Conservation (phyloP, 1,284 basidiomycete species). For the Leccinum pachyderme region DNA sequence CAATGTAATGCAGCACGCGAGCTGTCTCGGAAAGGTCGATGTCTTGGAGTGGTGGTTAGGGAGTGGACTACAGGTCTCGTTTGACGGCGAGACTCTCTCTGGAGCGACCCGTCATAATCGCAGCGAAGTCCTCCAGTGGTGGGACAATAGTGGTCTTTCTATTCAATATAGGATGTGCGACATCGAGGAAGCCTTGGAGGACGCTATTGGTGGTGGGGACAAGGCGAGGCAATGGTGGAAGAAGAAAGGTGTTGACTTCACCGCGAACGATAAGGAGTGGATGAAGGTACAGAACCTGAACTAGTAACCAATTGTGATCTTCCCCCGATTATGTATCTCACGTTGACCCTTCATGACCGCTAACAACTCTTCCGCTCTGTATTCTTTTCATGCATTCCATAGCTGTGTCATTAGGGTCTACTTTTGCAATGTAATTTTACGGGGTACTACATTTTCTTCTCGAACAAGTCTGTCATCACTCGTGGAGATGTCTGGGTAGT, state of each 20-base stretch:
- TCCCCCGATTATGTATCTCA: too few species aligned
- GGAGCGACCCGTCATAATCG: constrained; percentile 78
- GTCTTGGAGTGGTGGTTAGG: constrained; percentile 82
- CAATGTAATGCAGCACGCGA: constrained; percentile 71
- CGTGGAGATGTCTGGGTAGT: constrained; percentile 33
- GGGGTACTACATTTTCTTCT: constrained; percentile 11
- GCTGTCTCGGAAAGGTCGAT: constrained; percentile 75
- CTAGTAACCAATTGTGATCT: constrained; percentile 36
- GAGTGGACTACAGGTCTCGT: constrained; percentile 70
- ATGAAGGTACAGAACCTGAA: constrained; percentile 76
- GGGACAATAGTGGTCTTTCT: constrained; percentile 71
- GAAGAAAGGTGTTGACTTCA: constrained; percentile 73
- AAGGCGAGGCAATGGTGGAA: constrained; percentile 75
- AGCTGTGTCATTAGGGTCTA: neutral
- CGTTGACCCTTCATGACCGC: constrained; percentile 1
- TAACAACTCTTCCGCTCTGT: constrained; percentile 2
- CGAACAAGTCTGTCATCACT: constrained; percentile 19
- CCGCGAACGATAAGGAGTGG: constrained; percentile 78
- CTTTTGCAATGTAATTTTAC: constrained; percentile 9
- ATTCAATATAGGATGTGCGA: constrained; percentile 84
- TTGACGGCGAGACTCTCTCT: constrained; percentile 74
- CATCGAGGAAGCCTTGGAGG: constrained; percentile 82
- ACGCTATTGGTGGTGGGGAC: constrained; percentile 73
- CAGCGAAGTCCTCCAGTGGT: constrained; percentile 82
- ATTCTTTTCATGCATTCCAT: constrained; percentile 3